Conservation (phyloP, 1,284 basidiomycete genomes). For the Anthracocystis panici-leucophaei region DNA sequence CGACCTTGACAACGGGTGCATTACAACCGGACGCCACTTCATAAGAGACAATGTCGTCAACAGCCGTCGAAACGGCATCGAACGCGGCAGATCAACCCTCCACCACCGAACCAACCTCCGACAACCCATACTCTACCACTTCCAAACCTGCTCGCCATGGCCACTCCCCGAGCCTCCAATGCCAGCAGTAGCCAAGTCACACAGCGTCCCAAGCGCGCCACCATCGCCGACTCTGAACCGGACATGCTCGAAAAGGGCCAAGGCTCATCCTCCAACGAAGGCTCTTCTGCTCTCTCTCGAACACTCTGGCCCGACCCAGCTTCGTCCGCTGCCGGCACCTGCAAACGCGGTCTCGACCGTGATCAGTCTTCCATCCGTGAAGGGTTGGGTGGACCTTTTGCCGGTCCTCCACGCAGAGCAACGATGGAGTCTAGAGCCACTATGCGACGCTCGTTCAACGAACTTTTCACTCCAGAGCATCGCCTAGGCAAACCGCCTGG, state of each 20-base stretch:
- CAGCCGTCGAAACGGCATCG: too few relatives aligned
- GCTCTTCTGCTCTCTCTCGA: slow-evolving; percentile 25
- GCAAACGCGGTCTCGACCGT: slow-evolving; percentile 26
- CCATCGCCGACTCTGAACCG: slow-evolving; percentile 38
- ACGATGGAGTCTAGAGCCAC: slow-evolving; percentile 45
- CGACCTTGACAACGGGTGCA: too few relatives aligned
- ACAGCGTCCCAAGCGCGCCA: slow-evolving; percentile 48
- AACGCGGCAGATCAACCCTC: slow-evolving; percentile 3
- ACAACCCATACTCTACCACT: slow-evolving; percentile 24
- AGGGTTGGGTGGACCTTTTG: slow-evolving; percentile 48
- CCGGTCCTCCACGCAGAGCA: slow-evolving; percentile 48
- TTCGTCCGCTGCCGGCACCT: slow-evolving; percentile 2
- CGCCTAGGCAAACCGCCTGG: slow-evolving; percentile 43
- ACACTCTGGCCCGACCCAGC: slow-evolving; percentile 28
- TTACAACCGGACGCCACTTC: too few relatives aligned
- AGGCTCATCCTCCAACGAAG: slow-evolving; percentile 28
- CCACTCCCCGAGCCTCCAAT: slow-evolving; percentile 12
- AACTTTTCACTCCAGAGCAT: slow-evolving; percentile 56
- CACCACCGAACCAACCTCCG: slow-evolving; percentile 3
- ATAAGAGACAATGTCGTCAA: not conserved
- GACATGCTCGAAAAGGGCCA: slow-evolving; percentile 52
- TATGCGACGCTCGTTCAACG: slow-evolving; percentile 51
- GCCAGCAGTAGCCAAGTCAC: slow-evolving; percentile 24
- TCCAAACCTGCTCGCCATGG: slow-evolving; percentile 5
- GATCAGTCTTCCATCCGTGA: slow-evolving; percentile 39